Conservation (phyloP, 495 filamentous ascomycete genomes). For the Trichodelitschia bisporula region DNA sequence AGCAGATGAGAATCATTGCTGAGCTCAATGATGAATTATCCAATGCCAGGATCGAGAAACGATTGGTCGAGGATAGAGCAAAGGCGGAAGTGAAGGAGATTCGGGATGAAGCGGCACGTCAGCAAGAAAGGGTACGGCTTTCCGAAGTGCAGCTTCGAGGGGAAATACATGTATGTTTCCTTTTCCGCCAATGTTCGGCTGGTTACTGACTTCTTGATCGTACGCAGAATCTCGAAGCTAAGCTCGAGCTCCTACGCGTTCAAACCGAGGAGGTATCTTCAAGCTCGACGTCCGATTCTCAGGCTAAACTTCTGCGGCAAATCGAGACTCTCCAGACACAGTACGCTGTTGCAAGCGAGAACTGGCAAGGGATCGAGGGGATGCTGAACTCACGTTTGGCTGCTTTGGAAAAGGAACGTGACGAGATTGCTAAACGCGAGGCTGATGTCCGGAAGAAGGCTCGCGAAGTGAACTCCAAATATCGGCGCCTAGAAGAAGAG, state of each 20-base stretch:
- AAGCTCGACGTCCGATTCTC: conserved; percentile 54
- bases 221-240: conserved; percentile 50
- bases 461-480: conserved; percentile 52
- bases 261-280: conserved; percentile 80
- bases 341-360: conserved; percentile 80
- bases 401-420: conserved; percentile 66
- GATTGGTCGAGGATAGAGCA: conserved; percentile 39
- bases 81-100: conserved; percentile 44
- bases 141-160: conserved; percentile 57
- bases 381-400: conserved; percentile 50
- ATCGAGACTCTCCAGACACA: conserved; percentile 91
- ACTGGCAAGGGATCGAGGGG: conserved; percentile 89
- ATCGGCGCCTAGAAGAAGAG: conserved; percentile 59
- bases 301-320: conserved; percentile 76
- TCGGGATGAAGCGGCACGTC: conserved; percentile 45
- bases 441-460: conserved; percentile 65
- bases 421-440: conserved; percentile 65
- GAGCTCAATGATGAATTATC: conserved; percentile 55
- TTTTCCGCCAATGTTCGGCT: background rate
- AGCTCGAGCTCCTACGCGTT: conserved; percentile 65
- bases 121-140: conserved; percentile 42
- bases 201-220: conserved; percentile 2
- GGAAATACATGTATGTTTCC: conserved; percentile 34
- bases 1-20: conserved; percentile 35
- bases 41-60: conserved; percentile 50